Base-by-base conservation (phyloP, 352 stramenopile genomes). In the Pythium guiyangense region DNA sequence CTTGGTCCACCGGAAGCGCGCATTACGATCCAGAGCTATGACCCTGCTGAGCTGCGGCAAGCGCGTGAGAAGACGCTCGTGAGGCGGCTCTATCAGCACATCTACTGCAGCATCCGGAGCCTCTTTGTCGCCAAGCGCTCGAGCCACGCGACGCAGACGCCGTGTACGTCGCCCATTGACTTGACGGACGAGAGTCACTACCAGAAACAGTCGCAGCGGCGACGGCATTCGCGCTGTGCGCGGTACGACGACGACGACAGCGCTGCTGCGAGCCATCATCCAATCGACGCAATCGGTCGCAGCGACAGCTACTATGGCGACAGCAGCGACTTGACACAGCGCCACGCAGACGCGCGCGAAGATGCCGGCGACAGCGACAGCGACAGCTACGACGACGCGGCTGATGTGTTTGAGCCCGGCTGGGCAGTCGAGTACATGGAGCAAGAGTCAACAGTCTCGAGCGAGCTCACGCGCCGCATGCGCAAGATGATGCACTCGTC, bases 351-450 rank as follows among this genome's bases (percentile, higher is more conserved):
- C 31, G 31, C 3, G 31, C 31, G 31, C 55, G 31, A 43, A 12
- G 57, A 64, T 17, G 48, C 31, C 17, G 12, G 10, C 1, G 20
- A 39, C 17, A 57, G 18, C 18, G 27, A 57, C 42, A 22, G 17
- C 6, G 42, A 59, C 12, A 6, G 53, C 17, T 54, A 67, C 4
- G 35, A 14, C 17, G 47, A 29, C n/a, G 43, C 15, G 11, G 46
- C 10, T 22, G 20, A 66, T 17, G 5, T 49, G 8, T 65, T 79
- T 25, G 83, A 93, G 39, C 74, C 81, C 18, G 80, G 83, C 6
- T 93, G 83, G 83, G 77, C 83, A 2, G 69, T 93, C 15, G 75
- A 90, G 59, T 93, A 93, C 64, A 82, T 90, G 69, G 76, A 93
- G 52, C 73, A 85, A 50, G 80, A 85, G 64, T 73, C 79, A 2